Base-by-base conservation (phyloP, 805 yeast genomes). In the Starmerella floris region DNA sequence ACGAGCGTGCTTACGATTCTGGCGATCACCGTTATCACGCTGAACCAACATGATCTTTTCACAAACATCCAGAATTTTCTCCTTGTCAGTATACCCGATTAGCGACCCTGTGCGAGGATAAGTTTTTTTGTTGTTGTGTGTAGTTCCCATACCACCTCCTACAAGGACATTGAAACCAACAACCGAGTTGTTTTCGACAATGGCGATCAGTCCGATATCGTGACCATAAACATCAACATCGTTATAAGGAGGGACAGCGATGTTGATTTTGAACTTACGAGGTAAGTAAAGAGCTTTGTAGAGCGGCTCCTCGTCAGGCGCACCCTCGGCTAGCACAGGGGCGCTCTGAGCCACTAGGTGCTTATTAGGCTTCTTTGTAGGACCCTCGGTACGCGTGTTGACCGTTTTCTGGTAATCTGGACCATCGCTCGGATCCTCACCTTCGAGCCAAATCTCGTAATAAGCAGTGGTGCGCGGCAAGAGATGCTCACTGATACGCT, bases 81-180 rank as follows among this genome's bases (percentile, higher is more conserved):
- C 87, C 47, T 68, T 68, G 3, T 74, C 51, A 38, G 78, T 76
- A 57, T 66, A 88, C 23, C 97, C 97, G 51, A 88, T 72, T 63
- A 76, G 65, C 17, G 94, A 79, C 49, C 95, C 97, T 5, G 94
- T 75, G 66, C 97, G 75, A 56, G 97, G 97, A 60, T 88, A 88
- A 0, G 97, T 88, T 71, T 88, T 88, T 58, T 79, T 80, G 68
- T 88, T 88, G 72, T 87, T 88, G 62, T 88, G 97, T 13, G 97
- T 88, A 33, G 94, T 75, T 56, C 97, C 97, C 97, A 88, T 88
- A 71, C 97, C 97, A 67, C 97, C 97, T 63, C 97, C 97, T 51
- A 79, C 94, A 47, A 81, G 72, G 41, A 88, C 75, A 57, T 88
- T 88, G 70, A 75, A 88, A 44, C 97, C 97, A 35, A 80, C 74